Evolutionary conservation across 2,329 filamentous ascomycete genomes (phyloP), one percentile per base, ranked within the genome.

Genomic region (Alternaria sp.): DNA sequence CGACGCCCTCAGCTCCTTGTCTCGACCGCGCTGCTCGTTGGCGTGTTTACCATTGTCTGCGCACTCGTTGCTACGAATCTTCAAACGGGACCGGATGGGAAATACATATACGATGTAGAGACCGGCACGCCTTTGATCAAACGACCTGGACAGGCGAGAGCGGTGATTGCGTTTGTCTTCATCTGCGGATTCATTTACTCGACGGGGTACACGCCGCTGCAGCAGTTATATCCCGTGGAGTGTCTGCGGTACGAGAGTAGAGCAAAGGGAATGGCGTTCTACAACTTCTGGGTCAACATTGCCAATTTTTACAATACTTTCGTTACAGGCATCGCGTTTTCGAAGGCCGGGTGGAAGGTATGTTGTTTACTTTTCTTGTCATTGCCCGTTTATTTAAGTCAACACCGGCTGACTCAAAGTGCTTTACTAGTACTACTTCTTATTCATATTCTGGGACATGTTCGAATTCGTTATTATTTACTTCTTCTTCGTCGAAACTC

Each of bases 181-280:
- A 77, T 83, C 30, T 83, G 81, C 62, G 79, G 79, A 25, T 77
- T 79, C 55, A 65, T 80, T 38, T 78, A 73, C 57, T 68, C 72
- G 7, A 73, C 75, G 7, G 78, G 77, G 6, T 82, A 80, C 57
- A 82, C 81, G 7, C 82, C 82, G 3, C 70, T 84, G 18, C 81
- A 83, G 66, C 80, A 80, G 12, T 65, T 85, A 3, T 85, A 84
- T 64, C 80, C 81, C 0, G 82, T 84, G n/a, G 82, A 85, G 63
- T 82, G 80, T 65, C 72, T 85, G 16, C 76, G 79, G 6, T 84
- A 83, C 59, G 80, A 82, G 59, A 80, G 74, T 0, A 75, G 83
- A 16, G 82, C 82, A 2, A 85, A 84, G 64, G 82, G 83, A 3
- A 83, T 83, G 78, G 81, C 79, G 7, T 78, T 83, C 64, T 82